A percentile compares a stretch with the other conserved stretches of the same genome.
These are phyloP conservation scores for Paxillus rubicundulus DNA, from an alignment of 768 basidiomycete species.

Conservation along the genomic window DNA sequence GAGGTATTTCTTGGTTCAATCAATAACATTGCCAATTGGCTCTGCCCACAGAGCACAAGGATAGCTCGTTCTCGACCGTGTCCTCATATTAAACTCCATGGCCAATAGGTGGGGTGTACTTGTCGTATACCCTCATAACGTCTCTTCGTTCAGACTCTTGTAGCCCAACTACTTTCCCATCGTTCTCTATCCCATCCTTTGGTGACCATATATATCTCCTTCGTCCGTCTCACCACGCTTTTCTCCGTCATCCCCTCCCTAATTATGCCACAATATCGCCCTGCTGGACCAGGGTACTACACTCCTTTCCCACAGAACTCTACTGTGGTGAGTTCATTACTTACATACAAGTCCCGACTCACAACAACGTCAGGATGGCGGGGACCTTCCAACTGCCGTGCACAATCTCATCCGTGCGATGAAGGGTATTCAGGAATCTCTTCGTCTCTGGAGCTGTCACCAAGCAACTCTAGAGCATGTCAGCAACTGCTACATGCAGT, in stretches of 20 bases:
- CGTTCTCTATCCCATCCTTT: not conserved
- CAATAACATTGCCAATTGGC: not conserved
- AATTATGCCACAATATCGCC: constrained; percentile 7
- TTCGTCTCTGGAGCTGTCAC: constrained; percentile 65
- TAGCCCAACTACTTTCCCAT: not conserved
- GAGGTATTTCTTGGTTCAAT: not conserved
- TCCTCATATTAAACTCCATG: not conserved
- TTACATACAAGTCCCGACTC: not conserved
- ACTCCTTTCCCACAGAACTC: not conserved
- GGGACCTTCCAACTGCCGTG: constrained; percentile 61
- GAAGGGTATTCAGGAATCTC: constrained; percentile 72
- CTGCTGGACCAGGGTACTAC: constrained; percentile 3
- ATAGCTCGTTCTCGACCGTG: not conserved
- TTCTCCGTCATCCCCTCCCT: not conserved
- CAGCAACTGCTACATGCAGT: constrained; percentile 84
- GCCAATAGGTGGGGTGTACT: not conserved
- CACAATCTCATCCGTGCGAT: constrained; percentile 73
- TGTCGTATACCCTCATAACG: not conserved
- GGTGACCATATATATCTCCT: not conserved
- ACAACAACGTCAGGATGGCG: constrained; percentile 1
- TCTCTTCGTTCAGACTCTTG: not conserved
- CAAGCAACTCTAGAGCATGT: constrained; percentile 67
- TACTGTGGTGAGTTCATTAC: not conserved
- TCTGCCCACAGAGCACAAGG: not conserved
- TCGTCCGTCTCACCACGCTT: not conserved